A percentile compares a stretch with the other conserved stretches of the same genome.
These are phyloP conservation scores for Solanum hybrid DNA, from an alignment of 305 asterid species.

Conservation along the genomic window DNA sequence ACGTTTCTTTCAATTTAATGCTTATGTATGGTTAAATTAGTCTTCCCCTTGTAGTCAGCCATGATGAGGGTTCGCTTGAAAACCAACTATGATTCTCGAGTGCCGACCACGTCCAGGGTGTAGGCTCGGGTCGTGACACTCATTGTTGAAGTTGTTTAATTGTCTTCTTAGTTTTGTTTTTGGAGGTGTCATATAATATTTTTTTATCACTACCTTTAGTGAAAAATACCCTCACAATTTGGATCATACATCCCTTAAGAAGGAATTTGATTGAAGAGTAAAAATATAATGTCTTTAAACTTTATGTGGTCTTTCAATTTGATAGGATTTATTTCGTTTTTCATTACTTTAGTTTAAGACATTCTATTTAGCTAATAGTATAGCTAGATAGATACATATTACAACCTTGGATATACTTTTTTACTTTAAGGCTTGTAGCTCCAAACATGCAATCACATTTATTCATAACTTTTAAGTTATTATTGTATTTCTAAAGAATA, in stretches of 20 bases:
- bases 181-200: not conserved
- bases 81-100: no score
- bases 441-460: not conserved
- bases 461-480: not conserved
- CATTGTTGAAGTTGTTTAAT: not conserved
- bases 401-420: no score
- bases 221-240: not conserved
- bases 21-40: no score
- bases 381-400: no score
- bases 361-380: no score
- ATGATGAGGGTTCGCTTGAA: no score
- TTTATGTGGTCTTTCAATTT: not conserved
- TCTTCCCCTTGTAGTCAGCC: no score
- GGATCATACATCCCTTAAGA: not conserved
- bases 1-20: no score
- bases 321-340: not conserved
- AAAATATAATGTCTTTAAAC: not conserved
- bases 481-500: not conserved
- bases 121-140: no score
- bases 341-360: not conserved
- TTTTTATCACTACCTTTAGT: not conserved
- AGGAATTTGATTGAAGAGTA: not conserved
- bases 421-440: not conserved
- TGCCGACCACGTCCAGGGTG: no score
- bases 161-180: not conserved